Evolutionary conservation across 2,329 filamentous ascomycete species (phyloP), one percentile per base, ranked within the genome.

Genomic region (Colletotrichum spinosum): DNA sequence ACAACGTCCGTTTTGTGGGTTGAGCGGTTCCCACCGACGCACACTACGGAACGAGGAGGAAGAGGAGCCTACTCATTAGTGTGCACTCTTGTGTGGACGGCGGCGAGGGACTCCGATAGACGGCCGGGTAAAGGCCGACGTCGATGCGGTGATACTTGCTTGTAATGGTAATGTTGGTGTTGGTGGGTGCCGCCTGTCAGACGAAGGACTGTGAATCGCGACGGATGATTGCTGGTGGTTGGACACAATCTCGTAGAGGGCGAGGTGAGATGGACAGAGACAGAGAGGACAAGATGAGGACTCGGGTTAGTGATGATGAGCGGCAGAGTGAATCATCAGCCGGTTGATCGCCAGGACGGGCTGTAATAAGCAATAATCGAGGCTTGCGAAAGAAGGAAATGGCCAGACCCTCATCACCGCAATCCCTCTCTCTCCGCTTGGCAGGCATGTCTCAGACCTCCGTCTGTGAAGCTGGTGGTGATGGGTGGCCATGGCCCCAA

Each of bases 371-470:
- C 15, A 25, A 55, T 10, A 9, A 25, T 48, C 6, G 25, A 25
- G 25, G 25, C 25, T 48, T 48, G 51, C 44, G 15, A 46, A 12
- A 35, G 11, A 34, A 44, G 38, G 35, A 25, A 8, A 51, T 2
- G n/a, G 10, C 34, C 38, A 50, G 50, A 42, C 57, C n/a, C 34
- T 41, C 34, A 39, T 48, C 62, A 42, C 37, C 41, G 11, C 12
- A 44, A 34, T 39, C 39, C 25, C 42, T 17, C 13, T 12, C 46
- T 52, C 46, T 48, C 41, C 56, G 56, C 61, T 55, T 55, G 50
- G 56, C 55, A 65, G 56, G 38, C 56, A 55, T 65, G 50, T 60
- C 56, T 65, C 45, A 55, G 44, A 55, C 56, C 38, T 60, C 25
- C 25, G 56, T 50, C 39, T 39, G 44, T 55, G 44, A 60, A 55